Evolutionary conservation across 139 green algal genomes (phyloP), one percentile per base, ranked within the genome.

Genomic region (Zygnema cylindricum): DNA sequence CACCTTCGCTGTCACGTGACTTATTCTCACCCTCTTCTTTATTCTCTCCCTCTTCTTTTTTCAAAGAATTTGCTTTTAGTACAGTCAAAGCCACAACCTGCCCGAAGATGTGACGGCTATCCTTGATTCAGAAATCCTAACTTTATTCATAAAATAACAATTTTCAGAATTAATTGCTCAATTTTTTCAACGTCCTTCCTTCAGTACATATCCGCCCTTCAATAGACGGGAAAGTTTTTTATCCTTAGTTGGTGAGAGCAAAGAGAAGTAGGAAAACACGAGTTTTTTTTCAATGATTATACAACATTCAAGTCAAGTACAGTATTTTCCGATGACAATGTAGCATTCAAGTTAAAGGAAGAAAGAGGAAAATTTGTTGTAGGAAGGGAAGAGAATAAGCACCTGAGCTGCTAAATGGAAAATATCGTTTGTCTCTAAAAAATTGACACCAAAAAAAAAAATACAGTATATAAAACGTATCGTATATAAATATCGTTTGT

Each of bases 361-460:
- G 35, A 21, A 69, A 81, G 21, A 81, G 16, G 35, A 22, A 35
- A 81, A 23, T 81, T 81, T 81, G 16, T 40, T 33, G 22, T 21
- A 33, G 73, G 23, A 40, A 35, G 22, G 73, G 73, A 40, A 40
- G 42, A 22, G 22, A 73, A 75, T 76, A 21, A 38, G 23, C 69
- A 75, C 77, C 77, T 84, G 11, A 7, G 77, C 77, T 11, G 77
- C 77, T 30, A 84, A 11, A 16, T 71, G 77, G 77, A 84, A 84
- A 43, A 84, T 84, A 43, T 84, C 77, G 22, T 84, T 84, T 84
- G 77, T 84, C 16, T 3, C 77, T 84, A 43, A 21, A 84, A 22
- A 21, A 81, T 54, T 35, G 30, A 43, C 23, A 81, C n/a, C 22
- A 40, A 35, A 81, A 43, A 81, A 43, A 81, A 21, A 81, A 21